Evolutionary conservation across 2,329 filamentous ascomycete species (phyloP).

Genomic region (Colletotrichum ledebouriae): DNA sequence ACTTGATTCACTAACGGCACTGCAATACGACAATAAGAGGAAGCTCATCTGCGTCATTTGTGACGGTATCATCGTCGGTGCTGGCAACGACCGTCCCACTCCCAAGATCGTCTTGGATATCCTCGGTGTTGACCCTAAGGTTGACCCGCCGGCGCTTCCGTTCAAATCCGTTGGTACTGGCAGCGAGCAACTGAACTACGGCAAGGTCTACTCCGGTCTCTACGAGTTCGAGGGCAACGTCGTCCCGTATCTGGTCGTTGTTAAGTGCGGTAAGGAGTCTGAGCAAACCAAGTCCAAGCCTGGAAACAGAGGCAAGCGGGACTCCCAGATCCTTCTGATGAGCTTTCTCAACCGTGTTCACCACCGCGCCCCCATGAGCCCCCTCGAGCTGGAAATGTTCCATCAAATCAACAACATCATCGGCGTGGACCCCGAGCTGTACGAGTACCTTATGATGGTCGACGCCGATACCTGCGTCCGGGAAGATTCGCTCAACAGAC

Average conservation of each 20-base stretch:
- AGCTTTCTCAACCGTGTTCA: conserved; percentile 98
- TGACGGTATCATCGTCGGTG: conserved; percentile 96
- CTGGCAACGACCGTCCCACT: conserved; percentile 95
- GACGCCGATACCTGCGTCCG: conserved; percentile 96
- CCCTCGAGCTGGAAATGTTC: conserved; percentile 97
- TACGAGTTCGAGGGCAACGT: conserved; percentile 99
- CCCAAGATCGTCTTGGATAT: conserved; percentile 98
- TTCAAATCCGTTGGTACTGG: conserved; percentile 94
- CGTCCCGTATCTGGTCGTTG: conserved; percentile 93
- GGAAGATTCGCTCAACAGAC: conserved; percentile 91
- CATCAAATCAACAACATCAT: conserved; percentile 99
- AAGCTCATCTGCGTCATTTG: conserved; percentile 98
- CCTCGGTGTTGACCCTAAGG: conserved; percentile 94
- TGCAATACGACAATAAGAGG: conserved; percentile 98
- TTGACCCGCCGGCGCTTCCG: conserved; percentile 92
- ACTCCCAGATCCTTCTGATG: conserved; percentile 96
- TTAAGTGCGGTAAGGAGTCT: conserved; percentile 97
- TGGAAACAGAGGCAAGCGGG: conserved; percentile 97
- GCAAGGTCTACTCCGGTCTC: conserved; percentile 97
- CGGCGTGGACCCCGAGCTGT: conserved; percentile 95
- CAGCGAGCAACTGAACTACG: conserved; percentile 95
- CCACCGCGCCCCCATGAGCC: conserved; percentile 93
- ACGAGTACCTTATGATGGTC: conserved; percentile 97
- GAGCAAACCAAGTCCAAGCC: conserved; percentile 93
- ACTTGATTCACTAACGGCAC: conserved; percentile 91